Evolutionary conservation across 2,329 filamentous ascomycete genomes (phyloP), one percentile per base, ranked within the genome.

Genomic region (Colletotrichum brevisporum): DNA sequence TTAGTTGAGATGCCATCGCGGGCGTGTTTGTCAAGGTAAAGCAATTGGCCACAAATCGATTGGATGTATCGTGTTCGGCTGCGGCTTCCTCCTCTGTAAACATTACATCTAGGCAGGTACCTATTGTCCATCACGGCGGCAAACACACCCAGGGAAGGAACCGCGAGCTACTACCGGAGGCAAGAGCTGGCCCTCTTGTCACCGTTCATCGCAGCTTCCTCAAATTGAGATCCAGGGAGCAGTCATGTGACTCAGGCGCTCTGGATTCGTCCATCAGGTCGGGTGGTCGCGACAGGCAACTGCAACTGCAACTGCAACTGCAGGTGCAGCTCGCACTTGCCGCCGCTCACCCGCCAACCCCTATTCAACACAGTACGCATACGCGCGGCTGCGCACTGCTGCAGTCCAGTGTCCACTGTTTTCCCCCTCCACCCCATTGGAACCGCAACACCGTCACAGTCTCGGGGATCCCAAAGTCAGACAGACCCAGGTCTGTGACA

Each of bases 391-490:
- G 48, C 48, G 65, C 54, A 68, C 65, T 64, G 60, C 39, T 39
- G 18, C 47, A 56, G 45, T 56, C 63, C 63, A 67, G 57, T 67
- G 45, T 56, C 63, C 63, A 67, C 63, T 67, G 56, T 52, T 67
- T 57, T 27, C 60, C 41, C 21, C 21, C 21, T 24, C 21, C 21
- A 24, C 21, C 21, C 60, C 60, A 10, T 36, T 36, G 31, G 31
- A 15, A 58, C 36, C 26, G 24, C 41, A 18, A 56, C 51, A 56
- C 60, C 50, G 12, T 16, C 18, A 15, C 45, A 8, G 16, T 62
- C 47, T 36, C 18, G 48, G 36, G 58, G 27, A 51, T 67, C 24
- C 27, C 50, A 63, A 63, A 53, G 51, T 48, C 39, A 63, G 51
- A 36, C 50, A 39, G 50, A 39, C 60, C 48, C 27, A 50, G 55